Evolutionary conservation across 1,139 yeast genomes (phyloP).

Genomic region (Hanseniaspora sp.): DNA sequence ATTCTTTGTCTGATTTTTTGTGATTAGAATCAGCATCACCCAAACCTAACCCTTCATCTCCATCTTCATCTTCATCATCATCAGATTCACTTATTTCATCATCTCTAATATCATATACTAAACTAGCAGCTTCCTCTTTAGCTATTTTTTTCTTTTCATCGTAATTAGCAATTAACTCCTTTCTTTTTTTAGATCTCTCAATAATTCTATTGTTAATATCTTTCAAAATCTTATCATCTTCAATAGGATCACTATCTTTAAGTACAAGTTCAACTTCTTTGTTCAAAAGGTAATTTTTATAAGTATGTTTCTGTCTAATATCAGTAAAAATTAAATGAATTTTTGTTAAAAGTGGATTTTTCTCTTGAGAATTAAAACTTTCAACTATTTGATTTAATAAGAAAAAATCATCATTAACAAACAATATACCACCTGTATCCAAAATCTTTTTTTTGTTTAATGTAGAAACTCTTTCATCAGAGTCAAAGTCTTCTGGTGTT

Average conservation of each 20-base stretch:
- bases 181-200: constrained; percentile 30
- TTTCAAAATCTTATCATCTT: constrained; percentile 39
- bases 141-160: constrained; percentile 20
- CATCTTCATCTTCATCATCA: constrained; percentile 28
- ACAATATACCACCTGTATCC: constrained; percentile 15
- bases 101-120: constrained; percentile 16
- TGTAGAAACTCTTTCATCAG: background rate
- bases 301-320: background rate
- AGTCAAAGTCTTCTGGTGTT: constrained; percentile 44
- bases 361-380: background rate
- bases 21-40: constrained; percentile 27
- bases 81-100: constrained; percentile 20
- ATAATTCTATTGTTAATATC: constrained; percentile 15
- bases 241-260: constrained; percentile 39
- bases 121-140: constrained; percentile 16
- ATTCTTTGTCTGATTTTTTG: constrained; percentile 21
- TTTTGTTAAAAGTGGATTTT: background rate
- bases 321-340: constrained; percentile 11
- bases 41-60: constrained; percentile 25
- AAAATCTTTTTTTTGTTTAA: constrained; percentile 9
- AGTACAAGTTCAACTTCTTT: constrained; percentile 32
- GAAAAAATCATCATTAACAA: constrained; percentile 12
- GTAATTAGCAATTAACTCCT: constrained; percentile 24
- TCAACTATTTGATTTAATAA: constrained; percentile 12
- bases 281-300: background rate